Base-by-base conservation (phyloP, 495 filamentous ascomycete species). In the Penicillium riverlandense region DNA sequence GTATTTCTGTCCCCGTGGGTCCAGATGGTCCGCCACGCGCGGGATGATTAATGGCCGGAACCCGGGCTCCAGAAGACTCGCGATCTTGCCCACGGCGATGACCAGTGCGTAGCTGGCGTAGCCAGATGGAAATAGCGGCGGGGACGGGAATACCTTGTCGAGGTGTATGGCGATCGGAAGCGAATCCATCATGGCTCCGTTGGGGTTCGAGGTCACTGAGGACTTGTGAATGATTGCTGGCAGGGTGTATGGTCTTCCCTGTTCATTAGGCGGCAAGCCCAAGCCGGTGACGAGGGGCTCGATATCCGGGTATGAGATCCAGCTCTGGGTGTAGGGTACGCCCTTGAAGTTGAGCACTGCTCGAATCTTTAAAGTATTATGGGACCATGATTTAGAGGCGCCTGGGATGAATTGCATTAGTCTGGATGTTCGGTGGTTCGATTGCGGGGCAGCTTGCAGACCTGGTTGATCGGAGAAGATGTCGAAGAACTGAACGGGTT, bases 231-330 rank as follows among this genome's bases (percentile, higher is more conserved):
- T 42, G 45, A 68, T 71, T 13, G 62, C 59, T 8, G 67, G 66
- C 10, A 71, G 61, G 10, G 64, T 71, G 39, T 67, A 69, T 0
- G 47, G 52, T 5, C 15, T 35, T 1, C 53, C 49, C 2, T 48
- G 34, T n/a, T 54, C 37, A 32, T 57, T 36, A 30, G 65, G 55
- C 11, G 45, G 37, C 12, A 71, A 37, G 4, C 27, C 53, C 15
- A 65, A 36, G 12, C 44, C 31, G 15, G 49, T 48, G n/a, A 62
- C 52, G 2, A 71, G 41, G n/a, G 64, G 61, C 4, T 55, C 57
- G 28, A 71, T 68, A 36, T 69, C 67, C 6, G 66, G 66, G 47
- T 69, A 69, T 28, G 67, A 67, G 31, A 68, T 53, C 50, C 53
- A 71, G 44, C 57, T 61, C 45, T 71, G 59, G 11, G 66, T 69